A percentile compares a stretch with the other conserved stretches of the same genome.
Conservation (phyloP, 305 asterid genomes). For the Stenogyne calaminthoides region DNA sequence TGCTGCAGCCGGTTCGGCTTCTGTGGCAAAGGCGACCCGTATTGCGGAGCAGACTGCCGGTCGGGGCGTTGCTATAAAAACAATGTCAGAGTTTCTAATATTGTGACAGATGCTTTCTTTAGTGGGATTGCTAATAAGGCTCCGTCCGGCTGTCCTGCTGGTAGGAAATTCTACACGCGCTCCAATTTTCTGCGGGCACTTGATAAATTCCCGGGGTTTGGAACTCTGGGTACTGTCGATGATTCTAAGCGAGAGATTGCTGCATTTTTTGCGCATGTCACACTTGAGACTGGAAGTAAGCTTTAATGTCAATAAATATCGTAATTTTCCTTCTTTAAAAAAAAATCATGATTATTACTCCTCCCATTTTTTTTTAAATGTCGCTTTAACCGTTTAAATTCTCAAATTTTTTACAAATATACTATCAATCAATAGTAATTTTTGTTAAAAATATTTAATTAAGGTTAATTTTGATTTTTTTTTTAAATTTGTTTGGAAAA, state of each 20-base stretch:
- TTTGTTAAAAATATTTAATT: too few relatives aligned
- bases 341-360: too few relatives aligned
- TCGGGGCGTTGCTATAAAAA: constrained; percentile 32
- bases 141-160: not conserved
- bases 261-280: constrained; percentile 25
- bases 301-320: not conserved
- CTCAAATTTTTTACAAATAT: too few relatives aligned
- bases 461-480: too few relatives aligned
- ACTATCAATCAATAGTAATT: too few relatives aligned
- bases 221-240: not conserved
- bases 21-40: constrained; percentile 30
- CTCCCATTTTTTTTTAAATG: too few relatives aligned
- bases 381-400: too few relatives aligned
- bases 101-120: constrained; percentile 36
- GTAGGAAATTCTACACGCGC: constrained; percentile 23
- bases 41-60: constrained; percentile 38
- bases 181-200: constrained; percentile 14
- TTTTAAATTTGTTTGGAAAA: too few relatives aligned
- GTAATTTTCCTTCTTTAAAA: too few relatives aligned
- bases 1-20: constrained; percentile 43
- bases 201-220: constrained; percentile 17
- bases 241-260: constrained; percentile 19
- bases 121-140: constrained; percentile 18
- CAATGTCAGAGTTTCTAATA: constrained; percentile 15
- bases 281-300: constrained; percentile 26